Evolutionary conservation across 2,329 filamentous ascomycete species (phyloP).

Genomic region (Hypoxylon sp.): DNA sequence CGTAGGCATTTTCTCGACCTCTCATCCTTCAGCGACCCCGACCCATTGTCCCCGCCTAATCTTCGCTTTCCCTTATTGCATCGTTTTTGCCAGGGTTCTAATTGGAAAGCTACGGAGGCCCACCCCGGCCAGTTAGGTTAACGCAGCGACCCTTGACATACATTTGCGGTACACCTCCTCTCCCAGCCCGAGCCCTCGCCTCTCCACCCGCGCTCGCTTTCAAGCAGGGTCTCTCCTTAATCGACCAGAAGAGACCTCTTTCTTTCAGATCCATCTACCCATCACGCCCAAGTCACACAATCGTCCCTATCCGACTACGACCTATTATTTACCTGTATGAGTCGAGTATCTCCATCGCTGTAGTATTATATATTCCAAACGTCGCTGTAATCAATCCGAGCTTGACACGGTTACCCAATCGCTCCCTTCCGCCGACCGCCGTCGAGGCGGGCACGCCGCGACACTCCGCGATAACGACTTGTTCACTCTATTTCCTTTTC

Average conservation of each 20-base stretch:
- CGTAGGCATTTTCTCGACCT: constrained; percentile 29
- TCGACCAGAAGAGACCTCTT: constrained; percentile 38
- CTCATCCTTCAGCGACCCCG: constrained; percentile 38
- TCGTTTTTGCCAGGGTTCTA: constrained; percentile 40
- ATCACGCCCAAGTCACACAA: constrained; percentile 32
- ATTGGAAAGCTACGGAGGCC: constrained; percentile 40
- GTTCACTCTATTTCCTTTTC: constrained; percentile 21
- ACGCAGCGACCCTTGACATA: constrained; percentile 41
- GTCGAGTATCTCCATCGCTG: constrained; percentile 24
- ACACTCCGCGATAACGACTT: constrained; percentile 41
- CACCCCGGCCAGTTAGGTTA: constrained; percentile 37
- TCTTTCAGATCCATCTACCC: constrained; percentile 24
- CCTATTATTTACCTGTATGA: constrained; percentile 28
- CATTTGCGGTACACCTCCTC: constrained; percentile 41
- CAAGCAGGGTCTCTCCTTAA: constrained; percentile 47
- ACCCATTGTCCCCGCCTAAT: constrained; percentile 44
- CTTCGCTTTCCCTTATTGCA: constrained; percentile 43
- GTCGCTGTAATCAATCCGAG: constrained; percentile 23
- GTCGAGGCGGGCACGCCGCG: constrained; percentile 46
- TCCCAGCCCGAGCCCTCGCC: constrained; percentile 42
- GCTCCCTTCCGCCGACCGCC: constrained; percentile 43
- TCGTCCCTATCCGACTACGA: constrained; percentile 20
- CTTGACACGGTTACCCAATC: constrained; percentile 31
- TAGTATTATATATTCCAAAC: constrained; percentile 29
- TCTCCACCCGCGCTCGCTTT: constrained; percentile 47